These are phyloP conservation scores for Boletus coccyginus DNA, from an alignment of 768 basidiomycete species.

Conservation along the genomic window DNA sequence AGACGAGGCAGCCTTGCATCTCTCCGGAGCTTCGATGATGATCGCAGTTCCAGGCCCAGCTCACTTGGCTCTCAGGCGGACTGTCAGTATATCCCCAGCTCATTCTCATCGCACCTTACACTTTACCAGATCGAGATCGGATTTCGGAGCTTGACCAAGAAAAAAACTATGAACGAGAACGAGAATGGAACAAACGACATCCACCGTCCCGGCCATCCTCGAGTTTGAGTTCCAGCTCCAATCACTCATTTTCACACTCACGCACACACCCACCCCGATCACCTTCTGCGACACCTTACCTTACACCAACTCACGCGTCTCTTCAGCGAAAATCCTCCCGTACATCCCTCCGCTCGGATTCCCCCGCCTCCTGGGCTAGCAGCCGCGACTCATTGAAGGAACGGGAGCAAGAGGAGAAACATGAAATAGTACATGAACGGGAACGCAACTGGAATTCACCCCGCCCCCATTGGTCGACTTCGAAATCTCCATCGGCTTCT, in stretches of 20 bases:
- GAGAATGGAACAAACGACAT: constrained; percentile 53
- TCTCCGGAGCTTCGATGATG: constrained; percentile 40
- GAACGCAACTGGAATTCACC: constrained; percentile 73
- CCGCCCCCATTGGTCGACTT: constrained; percentile 50
- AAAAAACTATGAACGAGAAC: constrained; percentile 46
- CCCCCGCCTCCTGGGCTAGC: constrained; percentile 40
- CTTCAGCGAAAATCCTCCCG: constrained; percentile 35
- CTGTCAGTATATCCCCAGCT: constrained; percentile 36
- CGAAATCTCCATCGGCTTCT: constrained; percentile 20
- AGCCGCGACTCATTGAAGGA: constrained; percentile 35
- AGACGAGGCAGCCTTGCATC: constrained; percentile 41
- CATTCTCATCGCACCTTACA: not conserved
- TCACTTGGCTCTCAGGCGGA: constrained; percentile 51
- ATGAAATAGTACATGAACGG: constrained; percentile 46
- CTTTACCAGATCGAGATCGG: constrained; percentile 43
- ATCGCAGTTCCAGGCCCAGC: constrained; percentile 40
- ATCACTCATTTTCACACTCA: constrained; percentile 32
- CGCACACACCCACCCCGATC: constrained; percentile 39
- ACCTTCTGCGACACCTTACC: constrained; percentile 37
- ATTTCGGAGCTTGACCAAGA: constrained; percentile 42
- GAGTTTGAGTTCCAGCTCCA: constrained; percentile 39
- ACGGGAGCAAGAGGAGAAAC: constrained; percentile 27
- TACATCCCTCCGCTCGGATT: constrained; percentile 37
- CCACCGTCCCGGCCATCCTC: constrained; percentile 42
- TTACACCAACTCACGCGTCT: constrained; percentile 30